Percentiles rank a stretch among this genome's conserved stretches.
Evolutionary conservation across 371 early-diverging fungal species (phyloP).

Genomic region (Enterocytospora artemiae): DNA sequence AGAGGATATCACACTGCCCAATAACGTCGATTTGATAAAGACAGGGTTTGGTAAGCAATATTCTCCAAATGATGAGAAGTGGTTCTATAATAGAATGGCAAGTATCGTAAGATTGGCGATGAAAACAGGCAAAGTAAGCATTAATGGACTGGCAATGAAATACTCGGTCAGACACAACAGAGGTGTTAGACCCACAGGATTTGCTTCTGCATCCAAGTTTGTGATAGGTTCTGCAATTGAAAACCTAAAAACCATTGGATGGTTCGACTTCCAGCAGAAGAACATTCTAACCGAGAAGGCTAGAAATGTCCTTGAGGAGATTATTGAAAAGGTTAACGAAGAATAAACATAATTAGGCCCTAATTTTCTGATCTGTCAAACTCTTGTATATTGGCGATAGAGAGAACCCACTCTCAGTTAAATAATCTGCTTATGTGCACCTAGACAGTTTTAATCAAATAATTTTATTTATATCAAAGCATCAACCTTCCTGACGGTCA

Average conservation of each 20-base stretch:
- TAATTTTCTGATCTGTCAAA: too few species aligned
- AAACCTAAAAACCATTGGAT: constrained; percentile 43
- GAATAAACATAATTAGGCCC: too few species aligned
- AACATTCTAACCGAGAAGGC: constrained; percentile 34
- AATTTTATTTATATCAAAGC: neutral
- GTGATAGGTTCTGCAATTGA: constrained; percentile 27
- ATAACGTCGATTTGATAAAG: constrained; percentile 53
- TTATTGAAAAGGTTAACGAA: constrained; percentile 32
- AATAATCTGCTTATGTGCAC: too few species aligned
- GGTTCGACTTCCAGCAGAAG: constrained; percentile 27
- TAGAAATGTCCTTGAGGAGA: constrained; percentile 25
- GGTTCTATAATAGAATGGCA: constrained; percentile 55
- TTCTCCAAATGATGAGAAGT: constrained; percentile 50
- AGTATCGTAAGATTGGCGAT: constrained; percentile 48
- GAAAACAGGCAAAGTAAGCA: constrained; percentile 16
- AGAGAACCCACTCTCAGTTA: too few species aligned
- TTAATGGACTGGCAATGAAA: constrained; percentile 18
- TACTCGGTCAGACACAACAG: constrained; percentile 40
- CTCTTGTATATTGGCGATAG: too few species aligned
- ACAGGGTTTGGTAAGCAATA: constrained; percentile 53
- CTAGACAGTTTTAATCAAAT: neutral
- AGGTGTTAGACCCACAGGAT: constrained; percentile 43
- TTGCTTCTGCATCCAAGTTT: constrained; percentile 20
- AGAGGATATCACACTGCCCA: constrained; percentile 37
- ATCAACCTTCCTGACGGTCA: neutral